A percentile compares a stretch with the other conserved stretches of the same genome.
Conservation (phyloP, 2,329 filamentous ascomycete species). For the Biscogniauxia marginata region DNA sequence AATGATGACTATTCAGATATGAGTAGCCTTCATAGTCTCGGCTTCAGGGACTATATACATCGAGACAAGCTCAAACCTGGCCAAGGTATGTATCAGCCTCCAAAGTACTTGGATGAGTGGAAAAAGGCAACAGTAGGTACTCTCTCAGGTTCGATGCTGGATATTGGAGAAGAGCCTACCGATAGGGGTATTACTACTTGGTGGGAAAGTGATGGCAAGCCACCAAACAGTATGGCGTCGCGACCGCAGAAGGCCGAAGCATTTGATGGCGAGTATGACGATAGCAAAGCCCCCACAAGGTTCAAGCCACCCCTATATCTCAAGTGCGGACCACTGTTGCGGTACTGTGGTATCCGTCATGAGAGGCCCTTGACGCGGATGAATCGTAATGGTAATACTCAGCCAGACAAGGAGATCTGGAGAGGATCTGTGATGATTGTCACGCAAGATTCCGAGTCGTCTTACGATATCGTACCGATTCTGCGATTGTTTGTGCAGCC, state of each 20-base stretch:
- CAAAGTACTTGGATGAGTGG: conserved; percentile 70
- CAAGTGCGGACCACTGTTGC: conserved; percentile 84
- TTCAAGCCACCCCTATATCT: conserved; percentile 85
- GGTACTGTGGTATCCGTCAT: conserved; percentile 80
- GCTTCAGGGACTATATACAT: conserved; percentile 28
- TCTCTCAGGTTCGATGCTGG: conserved; percentile 57
- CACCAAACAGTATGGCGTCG: conserved; percentile 45
- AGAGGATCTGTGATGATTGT: conserved; percentile 95
- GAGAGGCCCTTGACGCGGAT: conserved; percentile 50
- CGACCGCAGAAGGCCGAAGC: conserved; percentile 58
- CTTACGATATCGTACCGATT: conserved; percentile 75
- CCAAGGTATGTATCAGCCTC: conserved; percentile 56
- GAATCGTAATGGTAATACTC: conserved; percentile 32
- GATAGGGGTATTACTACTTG: conserved; percentile 60
- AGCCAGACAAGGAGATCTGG: conserved; percentile 74
- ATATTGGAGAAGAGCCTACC: conserved; percentile 48
- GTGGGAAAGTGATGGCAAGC: conserved; percentile 67
- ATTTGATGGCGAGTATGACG: conserved; percentile 67
- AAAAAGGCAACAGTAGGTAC: conserved; percentile 64
- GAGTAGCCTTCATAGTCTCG: conserved; percentile 17
- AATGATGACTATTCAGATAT: conserved; percentile 24
- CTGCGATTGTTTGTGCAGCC: conserved; percentile 85
- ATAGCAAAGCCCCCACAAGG: conserved; percentile 60
- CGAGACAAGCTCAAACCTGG: conserved; percentile 42
- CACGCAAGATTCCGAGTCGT: conserved; percentile 79